Conservation (phyloP, 1,284 basidiomycete genomes). For the Sporisorium exsertum region DNA sequence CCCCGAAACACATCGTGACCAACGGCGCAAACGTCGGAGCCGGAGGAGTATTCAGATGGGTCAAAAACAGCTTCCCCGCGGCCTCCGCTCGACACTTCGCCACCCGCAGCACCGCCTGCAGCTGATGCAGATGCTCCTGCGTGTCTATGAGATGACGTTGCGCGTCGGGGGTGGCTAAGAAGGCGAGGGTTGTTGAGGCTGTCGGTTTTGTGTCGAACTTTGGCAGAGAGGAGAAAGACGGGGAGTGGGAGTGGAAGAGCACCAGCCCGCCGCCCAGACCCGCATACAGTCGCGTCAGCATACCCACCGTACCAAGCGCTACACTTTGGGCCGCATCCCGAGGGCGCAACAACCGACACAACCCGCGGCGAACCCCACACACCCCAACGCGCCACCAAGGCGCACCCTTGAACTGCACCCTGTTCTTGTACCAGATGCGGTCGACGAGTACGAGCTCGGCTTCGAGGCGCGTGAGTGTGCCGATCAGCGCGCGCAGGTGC, state of each 20-base stretch:
- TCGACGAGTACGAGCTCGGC: constrained; percentile 7
- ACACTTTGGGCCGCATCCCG: no score
- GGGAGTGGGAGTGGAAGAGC: no score
- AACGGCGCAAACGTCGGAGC: constrained; percentile 44
- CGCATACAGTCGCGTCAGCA: constrained; percentile 1
- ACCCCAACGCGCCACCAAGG: constrained; percentile 18
- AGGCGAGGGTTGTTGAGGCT: not conserved
- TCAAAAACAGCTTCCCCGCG: constrained; percentile 5
- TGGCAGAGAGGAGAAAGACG: not conserved
- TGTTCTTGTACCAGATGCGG: constrained; percentile 43
- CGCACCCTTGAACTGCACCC: constrained; percentile 26
- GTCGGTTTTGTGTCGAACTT: constrained; percentile 14
- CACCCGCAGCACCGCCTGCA: not conserved
- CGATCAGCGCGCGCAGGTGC: constrained; percentile 2
- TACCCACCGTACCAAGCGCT: not conserved
- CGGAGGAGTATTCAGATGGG: constrained; percentile 41
- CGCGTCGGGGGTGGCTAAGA: not conserved
- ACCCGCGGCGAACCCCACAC: constrained; percentile 11
- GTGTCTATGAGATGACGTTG: not conserved
- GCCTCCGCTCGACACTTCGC: not conserved
- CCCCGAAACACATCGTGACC: constrained; percentile 10
- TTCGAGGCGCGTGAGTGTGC: not conserved
- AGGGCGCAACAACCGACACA: not conserved
- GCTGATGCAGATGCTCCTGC: not conserved
- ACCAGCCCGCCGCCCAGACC: constrained; percentile 1